These are phyloP conservation scores for Acacia acuminata DNA, from an alignment of 306 rosid genomes.

Conservation along the genomic window DNA sequence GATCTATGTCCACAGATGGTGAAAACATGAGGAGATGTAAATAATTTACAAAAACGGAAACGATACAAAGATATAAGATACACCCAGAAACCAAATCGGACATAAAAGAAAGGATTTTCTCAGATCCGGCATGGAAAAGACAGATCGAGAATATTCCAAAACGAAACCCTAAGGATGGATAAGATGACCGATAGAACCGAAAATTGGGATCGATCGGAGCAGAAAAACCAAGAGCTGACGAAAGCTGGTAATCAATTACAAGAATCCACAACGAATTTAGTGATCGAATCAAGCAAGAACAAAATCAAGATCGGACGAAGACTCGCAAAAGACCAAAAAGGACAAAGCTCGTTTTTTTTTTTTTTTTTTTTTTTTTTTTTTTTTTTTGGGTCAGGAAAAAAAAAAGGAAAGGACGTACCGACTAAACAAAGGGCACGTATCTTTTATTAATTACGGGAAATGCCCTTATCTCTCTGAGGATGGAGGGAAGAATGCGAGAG, in stretches of 20 bases:
- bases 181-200: neutral
- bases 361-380: neutral
- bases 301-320: conserved; percentile 52
- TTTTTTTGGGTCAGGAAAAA: conserved; percentile 16
- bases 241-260: conserved; percentile 5
- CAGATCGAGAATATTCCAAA: conserved; percentile 41
- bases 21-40: conserved; percentile 6
- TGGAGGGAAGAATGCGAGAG: conserved; percentile 33
- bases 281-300: conserved; percentile 39
- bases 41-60: conserved; percentile 22
- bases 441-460: conserved; percentile 40
- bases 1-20: conserved; percentile 20
- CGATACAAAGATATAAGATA: neutral
- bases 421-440: conserved; percentile 53
- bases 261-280: neutral
- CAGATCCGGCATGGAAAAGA: conserved; percentile 40
- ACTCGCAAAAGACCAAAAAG: conserved; percentile 55
- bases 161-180: conserved; percentile 56
- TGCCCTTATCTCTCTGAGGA: conserved; percentile 36
- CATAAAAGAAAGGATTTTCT: neutral
- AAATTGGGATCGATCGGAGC: conserved; percentile 42
- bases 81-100: conserved; percentile 27
- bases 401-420: conserved; percentile 28
- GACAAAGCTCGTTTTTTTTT: conserved; percentile 41
- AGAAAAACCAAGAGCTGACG: conserved; percentile 12